Conservation (phyloP, 441 rosid genomes). For the Metrosideros polymorpha region DNA sequence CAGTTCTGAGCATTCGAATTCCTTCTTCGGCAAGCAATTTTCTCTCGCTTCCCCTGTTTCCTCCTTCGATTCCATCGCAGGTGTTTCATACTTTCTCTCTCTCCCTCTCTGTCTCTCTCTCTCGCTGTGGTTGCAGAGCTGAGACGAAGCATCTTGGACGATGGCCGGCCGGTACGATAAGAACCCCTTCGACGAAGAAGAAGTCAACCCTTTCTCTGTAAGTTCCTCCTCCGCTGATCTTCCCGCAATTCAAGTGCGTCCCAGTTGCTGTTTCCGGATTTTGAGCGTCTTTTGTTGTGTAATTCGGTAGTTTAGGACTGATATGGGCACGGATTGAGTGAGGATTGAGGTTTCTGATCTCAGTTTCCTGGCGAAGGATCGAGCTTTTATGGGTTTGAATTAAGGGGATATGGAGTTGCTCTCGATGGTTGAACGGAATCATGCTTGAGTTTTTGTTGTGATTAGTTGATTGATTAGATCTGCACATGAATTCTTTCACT, state of each 20-base stretch:
- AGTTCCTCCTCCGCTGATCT: conserved; percentile 13
- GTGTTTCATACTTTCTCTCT: not conserved
- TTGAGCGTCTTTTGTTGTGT: not conserved
- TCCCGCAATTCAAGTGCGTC: not conserved
- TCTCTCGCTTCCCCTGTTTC: not conserved
- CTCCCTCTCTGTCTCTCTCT: not conserved
- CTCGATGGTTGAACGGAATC: not conserved
- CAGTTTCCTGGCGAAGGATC: not conserved
- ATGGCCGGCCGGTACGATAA: conserved; percentile 82
- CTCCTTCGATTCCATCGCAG: not conserved
- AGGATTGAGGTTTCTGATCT: not conserved
- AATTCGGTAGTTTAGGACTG: not conserved
- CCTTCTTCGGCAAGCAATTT: not conserved
- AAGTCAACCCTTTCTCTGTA: conserved; percentile 82
- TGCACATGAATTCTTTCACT: not conserved
- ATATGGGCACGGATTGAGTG: not conserved
- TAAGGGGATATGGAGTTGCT: not conserved
- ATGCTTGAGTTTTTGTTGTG: not conserved
- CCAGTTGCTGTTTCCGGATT: not conserved
- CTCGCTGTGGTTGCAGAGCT: not conserved
- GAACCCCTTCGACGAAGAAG: conserved; percentile 76
- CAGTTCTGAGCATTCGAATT: not conserved
- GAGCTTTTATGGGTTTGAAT: not conserved
- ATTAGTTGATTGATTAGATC: not conserved
- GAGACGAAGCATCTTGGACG: not conserved